Evolutionary conservation across 768 basidiomycete species (phyloP), one percentile per base, ranked within the genome.

Genomic region (Chlorophyllum brunneum): DNA sequence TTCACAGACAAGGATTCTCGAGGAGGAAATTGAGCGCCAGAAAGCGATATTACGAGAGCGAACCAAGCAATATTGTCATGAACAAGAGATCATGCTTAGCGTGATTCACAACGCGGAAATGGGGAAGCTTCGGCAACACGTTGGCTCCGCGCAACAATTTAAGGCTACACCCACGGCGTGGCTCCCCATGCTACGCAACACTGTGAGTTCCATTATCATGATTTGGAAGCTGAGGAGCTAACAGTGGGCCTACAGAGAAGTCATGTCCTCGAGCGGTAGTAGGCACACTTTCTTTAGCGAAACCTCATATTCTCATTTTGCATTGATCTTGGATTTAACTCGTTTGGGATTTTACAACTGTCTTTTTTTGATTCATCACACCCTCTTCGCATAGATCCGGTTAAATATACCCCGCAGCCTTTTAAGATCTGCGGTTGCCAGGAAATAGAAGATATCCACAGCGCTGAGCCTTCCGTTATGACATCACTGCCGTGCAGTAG

Each of bases 1-100:
- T 39, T 73, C 80, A 0, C 82, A 86, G 59, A 82, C 89, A 57
- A 77, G 78, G 58, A 72, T 81, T 24, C 69, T 92, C 6, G 74
- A 83, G 58, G 85, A 86, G 30, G 84, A 92, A 31, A 54, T 88
- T 43, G 65, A 69, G 34, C 74, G 79, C 45, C 73, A 79, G 56
- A 86, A 81, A 68, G 83, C 75, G 36, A 66, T 80, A 27, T 68
- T 76, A 57, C 61, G 67, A 40, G 85, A 91, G 24, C 76, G 80
- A 30, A 76, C 73, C 53, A 72, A 65, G 49, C 77, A 82, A 33
- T 91, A 92, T 64, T 76, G 78, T 42, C 72, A 77, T 44, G 93
- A 98, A 64, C 88, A 92, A 58, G 80, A 85, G 57, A 76, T 92
- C 51, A 88, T 97, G 84, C 70, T 92, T 18, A 79, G 85, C 50